Conservation (phyloP, 2,329 filamentous ascomycete genomes). For the Colletotrichum sp. region DNA sequence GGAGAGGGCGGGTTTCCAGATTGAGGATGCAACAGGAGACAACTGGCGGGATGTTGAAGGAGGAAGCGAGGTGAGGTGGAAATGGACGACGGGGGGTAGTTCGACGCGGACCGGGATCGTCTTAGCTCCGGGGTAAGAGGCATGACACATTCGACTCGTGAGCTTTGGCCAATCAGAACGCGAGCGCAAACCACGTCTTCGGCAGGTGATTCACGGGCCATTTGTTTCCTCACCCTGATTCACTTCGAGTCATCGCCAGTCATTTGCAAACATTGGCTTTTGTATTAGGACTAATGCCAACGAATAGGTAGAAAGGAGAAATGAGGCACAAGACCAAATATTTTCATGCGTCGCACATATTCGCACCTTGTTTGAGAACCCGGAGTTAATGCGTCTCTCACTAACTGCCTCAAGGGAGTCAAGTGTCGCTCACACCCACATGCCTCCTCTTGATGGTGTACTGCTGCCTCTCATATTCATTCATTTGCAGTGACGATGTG, state of each 20-base stretch:
- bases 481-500: too few species aligned
- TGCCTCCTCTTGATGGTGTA: too few species aligned
- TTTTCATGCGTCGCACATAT: fast-evolving
- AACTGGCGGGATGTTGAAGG: background rate
- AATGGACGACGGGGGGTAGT: background rate
- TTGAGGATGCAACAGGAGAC: background rate
- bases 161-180: conserved; percentile 15
- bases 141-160: conserved; percentile 11
- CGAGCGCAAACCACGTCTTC: conserved; percentile 17
- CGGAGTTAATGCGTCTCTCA: background rate
- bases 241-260: background rate
- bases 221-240: background rate
- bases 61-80: background rate
- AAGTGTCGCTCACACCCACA: too few species aligned
- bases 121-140: conserved; percentile 2
- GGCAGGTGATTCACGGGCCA: background rate
- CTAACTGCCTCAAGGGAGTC: background rate
- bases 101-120: conserved; percentile 4
- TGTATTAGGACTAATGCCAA: background rate
- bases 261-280: background rate
- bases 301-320: background rate
- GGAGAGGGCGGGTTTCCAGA: fast-evolving
- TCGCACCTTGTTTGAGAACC: background rate
- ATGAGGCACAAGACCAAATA: background rate
- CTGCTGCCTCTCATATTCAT: too few species aligned